Conservation (phyloP, 495 filamentous ascomycete species). For the Hypoxylon cercidicola region DNA sequence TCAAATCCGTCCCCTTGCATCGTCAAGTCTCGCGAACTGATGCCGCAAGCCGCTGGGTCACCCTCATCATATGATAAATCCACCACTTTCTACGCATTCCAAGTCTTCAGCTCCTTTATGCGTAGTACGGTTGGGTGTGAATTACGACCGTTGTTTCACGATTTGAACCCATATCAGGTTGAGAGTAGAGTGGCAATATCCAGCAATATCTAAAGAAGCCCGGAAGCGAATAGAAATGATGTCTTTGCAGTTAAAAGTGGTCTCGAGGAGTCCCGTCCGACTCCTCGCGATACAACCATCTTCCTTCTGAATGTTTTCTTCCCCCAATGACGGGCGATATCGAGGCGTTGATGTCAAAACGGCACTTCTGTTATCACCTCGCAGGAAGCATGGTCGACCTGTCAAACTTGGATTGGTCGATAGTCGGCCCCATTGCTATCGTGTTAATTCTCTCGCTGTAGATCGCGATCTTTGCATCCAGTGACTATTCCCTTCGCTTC, state of each 20-base stretch:
- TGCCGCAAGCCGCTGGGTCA: background rate
- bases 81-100: background rate
- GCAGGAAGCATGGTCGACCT: constrained; percentile 11
- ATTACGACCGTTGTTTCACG: too few species aligned
- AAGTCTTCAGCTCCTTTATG: too few species aligned
- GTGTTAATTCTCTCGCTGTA: constrained; percentile 7
- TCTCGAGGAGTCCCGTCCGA: too few species aligned
- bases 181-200: too few species aligned
- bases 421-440: constrained; percentile 2
- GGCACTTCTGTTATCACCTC: constrained; percentile 14
- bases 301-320: background rate
- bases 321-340: constrained; percentile 3
- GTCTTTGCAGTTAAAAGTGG: too few species aligned
- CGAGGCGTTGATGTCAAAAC: constrained; percentile 6
- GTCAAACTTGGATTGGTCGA: constrained; percentile 23
- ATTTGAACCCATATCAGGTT: too few species aligned
- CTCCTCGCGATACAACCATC: background rate
- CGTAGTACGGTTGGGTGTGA: too few species aligned
- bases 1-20: background rate
- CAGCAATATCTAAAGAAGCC: too few species aligned
- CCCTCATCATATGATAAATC: background rate
- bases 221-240: too few species aligned
- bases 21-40: constrained; percentile 6
- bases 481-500: constrained; percentile 7
- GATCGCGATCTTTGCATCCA: constrained; percentile 8